Evolutionary conservation across 2,329 filamentous ascomycete genomes (phyloP), one percentile per base, ranked within the genome.

Genomic region (Hypoxylon sp.): DNA sequence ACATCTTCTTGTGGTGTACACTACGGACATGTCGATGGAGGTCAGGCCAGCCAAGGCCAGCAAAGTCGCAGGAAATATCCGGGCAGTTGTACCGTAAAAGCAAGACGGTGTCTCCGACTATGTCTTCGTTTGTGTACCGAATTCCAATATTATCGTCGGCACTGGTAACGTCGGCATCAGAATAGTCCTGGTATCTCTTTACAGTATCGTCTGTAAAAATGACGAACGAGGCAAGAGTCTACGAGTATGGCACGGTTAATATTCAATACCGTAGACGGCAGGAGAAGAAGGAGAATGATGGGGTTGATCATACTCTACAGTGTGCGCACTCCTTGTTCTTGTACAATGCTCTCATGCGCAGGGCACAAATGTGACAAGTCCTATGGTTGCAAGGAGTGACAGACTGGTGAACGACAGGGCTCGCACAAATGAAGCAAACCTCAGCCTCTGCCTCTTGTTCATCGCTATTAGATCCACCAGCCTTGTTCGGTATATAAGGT

Each of bases 251-350:
- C 4, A 30, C 61, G 43, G 51, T 68, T 52, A 57, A 27, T 25
- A 8, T 25, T 34, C 34, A 23, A 39, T 32, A 11, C 39, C 14
- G 6, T n/a, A 29, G 21, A 21, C 23, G n/a, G 12, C 14, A 29
- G 2, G 5, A 19, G 7, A 19, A 43, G 2, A 23, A 43, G 8
- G 6, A 32, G 5, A n/a, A 30, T 19, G 29, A 37, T 5, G 8
- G 50, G 25, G 48, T 25, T 7, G 11, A 27, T 83, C 90, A 72
- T 85, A 94, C 92, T 75, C 96, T 86, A 78, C 96, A 99, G 79
- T 98, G 94, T n/a, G 94, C 92, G 80, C 96, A 99, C 70, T 94
- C 92, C 79, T 97, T 97, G 65, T 90, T 96, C 83, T 97, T 98
- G 81, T 98, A 99, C 46, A 99, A 82, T 0, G 95, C 96, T 73